Evolutionary conservation across 352 stramenopile genomes (phyloP), one percentile per base, ranked within the genome.

Genomic region (Phytophthora macrochlamydospora): DNA sequence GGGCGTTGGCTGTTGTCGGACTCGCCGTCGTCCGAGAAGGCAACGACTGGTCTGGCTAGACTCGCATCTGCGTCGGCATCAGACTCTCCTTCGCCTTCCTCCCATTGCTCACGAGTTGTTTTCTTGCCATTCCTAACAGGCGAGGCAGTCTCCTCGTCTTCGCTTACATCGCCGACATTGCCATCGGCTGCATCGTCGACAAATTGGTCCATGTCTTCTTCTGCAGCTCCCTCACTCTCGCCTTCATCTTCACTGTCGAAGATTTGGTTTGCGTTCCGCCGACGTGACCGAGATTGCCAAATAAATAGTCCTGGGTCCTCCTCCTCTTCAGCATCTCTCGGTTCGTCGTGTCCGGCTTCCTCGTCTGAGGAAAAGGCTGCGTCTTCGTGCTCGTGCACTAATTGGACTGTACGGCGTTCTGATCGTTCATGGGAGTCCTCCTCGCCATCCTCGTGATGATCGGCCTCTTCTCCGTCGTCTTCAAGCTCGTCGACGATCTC

Each of bases 201-300:
- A 30, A 58, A 55, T 14, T 63, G 30, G 13, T 71, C 18, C 31
- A 42, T 54, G 11, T 56, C 62, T 54, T 78, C 65, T 6, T 73
- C 56, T 46, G 40, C 31, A 8, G 40, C 38, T 31, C 51, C 44
- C 35, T 30, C 51, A 31, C 11, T n/a, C 43, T 67, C 59, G 2
- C 60, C 55, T 59, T 79, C 64, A n/a, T 79, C 59, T 7, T 76
- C 62, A 28, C 67, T 80, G 51, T 82, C 74, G 35, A 79, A 24
- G 52, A 82, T 77, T 18, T 75, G 71, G 49, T 77, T 82, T 18
- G 65, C 46, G 57, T 76, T 73, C 49, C 55, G 66, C 24, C 61
- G 61, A 63, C 66, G 72, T 18, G 53, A 18, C 28, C 45, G 50
- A 59, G 40, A 24, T 24, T 24, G 18, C 18, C 18, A 50, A 75